Evolutionary conservation across 2,329 filamentous ascomycete species (phyloP), one percentile per base, ranked within the genome.

Genomic region (Amauroascus verrucosus): DNA sequence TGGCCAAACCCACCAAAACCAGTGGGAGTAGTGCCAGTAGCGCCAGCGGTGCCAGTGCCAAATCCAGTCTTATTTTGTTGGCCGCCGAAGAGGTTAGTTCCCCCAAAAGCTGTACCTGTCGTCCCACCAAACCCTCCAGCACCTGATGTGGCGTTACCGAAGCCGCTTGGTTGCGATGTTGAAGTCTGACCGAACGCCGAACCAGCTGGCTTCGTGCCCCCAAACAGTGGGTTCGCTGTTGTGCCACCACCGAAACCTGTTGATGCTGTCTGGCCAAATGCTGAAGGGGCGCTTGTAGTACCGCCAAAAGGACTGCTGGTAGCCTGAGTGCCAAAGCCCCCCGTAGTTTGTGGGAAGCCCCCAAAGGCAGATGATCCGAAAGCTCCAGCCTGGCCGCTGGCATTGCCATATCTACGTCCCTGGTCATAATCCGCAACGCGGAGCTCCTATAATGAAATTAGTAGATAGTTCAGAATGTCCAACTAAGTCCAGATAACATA

Each of bases 341-440:
- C 67, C 7, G 63, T 63, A 14, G 61, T 65, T 54, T 73, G 71
- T 28, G 70, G 64, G 55, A 76, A 76, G 5, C 74, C 70, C 6
- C 65, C 65, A 54, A 75, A 75, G 53, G 82, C 82, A 56, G 78
- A 77, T 55, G 83, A 77, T 16, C 89, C 91, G 68, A 96, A 96
- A 6, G 85, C 86, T 55, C 89, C 89, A 45, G 81, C 75, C 59
- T 89, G 85, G 28, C 88, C 88, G 57, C 85, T 88, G 40, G 80
- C 78, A 69, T 91, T 95, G 32, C 90, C 93, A 66, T 81, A 88
- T 51, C 85, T 84, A 55, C 90, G 83, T 48, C 90, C 90, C 68
- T 90, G 86, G 55, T 84, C 80, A 67, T 98, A 98, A 69, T 98
- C 93, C 44, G 82, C 88, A 57, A 95, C 70, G 64, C 87, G 79